Evolutionary conservation across 257 asterid species (phyloP).

Genomic region (Anisodus acutangulus): DNA sequence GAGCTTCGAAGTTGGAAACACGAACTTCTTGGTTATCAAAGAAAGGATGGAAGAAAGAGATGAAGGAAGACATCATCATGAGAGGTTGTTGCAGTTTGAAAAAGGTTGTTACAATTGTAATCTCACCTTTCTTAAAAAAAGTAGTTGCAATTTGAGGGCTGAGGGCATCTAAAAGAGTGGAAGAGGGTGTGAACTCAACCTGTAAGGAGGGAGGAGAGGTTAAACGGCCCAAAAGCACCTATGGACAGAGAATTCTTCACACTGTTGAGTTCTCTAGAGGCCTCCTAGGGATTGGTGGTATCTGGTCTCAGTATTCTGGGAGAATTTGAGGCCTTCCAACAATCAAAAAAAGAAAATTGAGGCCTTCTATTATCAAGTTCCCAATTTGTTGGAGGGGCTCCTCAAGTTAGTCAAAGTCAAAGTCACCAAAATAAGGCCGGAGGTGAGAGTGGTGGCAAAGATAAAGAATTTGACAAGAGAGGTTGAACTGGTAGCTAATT

Average conservation of each 20-base stretch:
- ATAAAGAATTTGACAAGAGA: slow-evolving; percentile 12
- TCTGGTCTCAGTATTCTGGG: slow-evolving; percentile 1
- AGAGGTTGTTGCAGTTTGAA: not conserved
- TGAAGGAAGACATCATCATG: not conserved
- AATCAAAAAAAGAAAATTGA: not conserved
- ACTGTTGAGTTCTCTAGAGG: not conserved
- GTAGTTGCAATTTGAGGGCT: not conserved
- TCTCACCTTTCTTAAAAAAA: not conserved
- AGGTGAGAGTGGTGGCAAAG: not conserved
- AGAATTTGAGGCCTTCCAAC: not conserved
- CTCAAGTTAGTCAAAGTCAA: not conserved
- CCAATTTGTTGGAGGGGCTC: not conserved
- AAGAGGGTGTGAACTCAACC: slow-evolving; percentile 3
- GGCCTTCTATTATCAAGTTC: slow-evolving; percentile 18
- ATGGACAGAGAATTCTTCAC: slow-evolving; percentile 8
- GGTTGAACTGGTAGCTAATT: not conserved
- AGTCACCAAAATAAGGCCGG: not conserved
- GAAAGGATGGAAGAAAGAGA: not conserved
- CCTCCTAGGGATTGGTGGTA: slow-evolving; percentile 5
- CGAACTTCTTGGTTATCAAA: not conserved
- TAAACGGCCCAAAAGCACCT: slow-evolving; percentile 1
- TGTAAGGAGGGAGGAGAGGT: slow-evolving; percentile 6
- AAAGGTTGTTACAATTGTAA: not conserved
- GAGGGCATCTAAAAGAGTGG: slow-evolving; percentile 1
- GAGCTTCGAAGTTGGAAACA: not conserved